phyloP scores from a whole-genome alignment of 2,329 filamentous ascomycete genomes.

The Ascochyta clinopodiicola region DNA sequence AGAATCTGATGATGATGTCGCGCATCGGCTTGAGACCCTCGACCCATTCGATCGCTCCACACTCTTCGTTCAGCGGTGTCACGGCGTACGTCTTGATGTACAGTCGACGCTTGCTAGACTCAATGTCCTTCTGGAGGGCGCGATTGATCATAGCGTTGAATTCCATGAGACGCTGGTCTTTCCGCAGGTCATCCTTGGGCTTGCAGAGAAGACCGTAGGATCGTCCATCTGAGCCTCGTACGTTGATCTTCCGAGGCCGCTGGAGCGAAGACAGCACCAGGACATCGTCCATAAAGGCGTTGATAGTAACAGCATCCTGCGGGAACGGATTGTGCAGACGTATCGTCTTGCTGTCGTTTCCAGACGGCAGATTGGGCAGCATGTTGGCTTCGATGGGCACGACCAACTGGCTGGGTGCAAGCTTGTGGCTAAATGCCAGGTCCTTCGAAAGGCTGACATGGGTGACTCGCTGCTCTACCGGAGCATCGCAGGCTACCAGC shows the following conservation, averaged over 20 bases:
- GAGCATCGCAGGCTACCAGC: constrained; percentile 78
- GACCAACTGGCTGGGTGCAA: constrained; percentile 82
- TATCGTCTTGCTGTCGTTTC: constrained; percentile 71
- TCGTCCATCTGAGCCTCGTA: constrained; percentile 86
- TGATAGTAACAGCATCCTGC: constrained; percentile 82
- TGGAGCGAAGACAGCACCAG: constrained; percentile 89
- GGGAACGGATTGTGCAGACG: constrained; percentile 84
- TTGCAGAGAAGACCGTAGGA: constrained; percentile 93
- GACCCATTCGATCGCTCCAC: constrained; percentile 98
- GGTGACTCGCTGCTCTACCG: constrained; percentile 73
- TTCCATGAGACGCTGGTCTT: constrained; percentile 98
- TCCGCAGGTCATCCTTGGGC: constrained; percentile 95
- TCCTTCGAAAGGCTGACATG: constrained; percentile 78
- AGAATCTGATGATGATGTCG: constrained; percentile 83
- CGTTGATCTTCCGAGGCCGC: constrained; percentile 86
- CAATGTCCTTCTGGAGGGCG: constrained; percentile 87
- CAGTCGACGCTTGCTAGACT: constrained; percentile 86
- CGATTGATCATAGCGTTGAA: constrained; percentile 99
- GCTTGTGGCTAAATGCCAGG: constrained; percentile 82
- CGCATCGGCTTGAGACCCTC: constrained; percentile 92
- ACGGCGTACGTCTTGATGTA: constrained; percentile 94
- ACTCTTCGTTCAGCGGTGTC: constrained; percentile 95
- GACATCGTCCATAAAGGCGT: constrained; percentile 83
- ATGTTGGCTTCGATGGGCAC: constrained; percentile 88
- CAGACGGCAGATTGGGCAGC: constrained; percentile 77